These are phyloP conservation scores for Pleurotus giganteus DNA, from an alignment of 768 basidiomycete species.

Conservation along the genomic window DNA sequence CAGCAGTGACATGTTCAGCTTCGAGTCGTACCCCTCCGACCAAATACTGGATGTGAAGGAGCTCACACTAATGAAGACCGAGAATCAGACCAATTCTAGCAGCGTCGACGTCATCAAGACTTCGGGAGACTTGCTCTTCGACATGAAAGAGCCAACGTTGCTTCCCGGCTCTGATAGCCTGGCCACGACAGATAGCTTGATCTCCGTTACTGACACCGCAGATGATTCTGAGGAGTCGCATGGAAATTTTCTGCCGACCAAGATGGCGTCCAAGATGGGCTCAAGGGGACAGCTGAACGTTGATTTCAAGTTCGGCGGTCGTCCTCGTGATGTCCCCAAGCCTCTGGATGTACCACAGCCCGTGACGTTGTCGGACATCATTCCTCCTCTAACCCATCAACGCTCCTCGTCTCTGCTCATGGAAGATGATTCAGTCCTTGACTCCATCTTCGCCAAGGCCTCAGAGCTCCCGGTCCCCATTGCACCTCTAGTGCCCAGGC, in stretches of 20 bases:
- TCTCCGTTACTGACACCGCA: conserved; percentile 13
- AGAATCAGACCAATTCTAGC: not conserved
- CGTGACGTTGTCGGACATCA: conserved; percentile 72
- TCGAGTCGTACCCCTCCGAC: conserved; percentile 13
- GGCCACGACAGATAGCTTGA: conserved; percentile 31
- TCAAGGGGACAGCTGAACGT: conserved; percentile 63
- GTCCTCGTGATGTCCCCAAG: conserved; percentile 25
- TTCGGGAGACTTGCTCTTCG: conserved; percentile 20
- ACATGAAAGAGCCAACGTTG: conserved; percentile 33
- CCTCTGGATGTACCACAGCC: conserved; percentile 17
- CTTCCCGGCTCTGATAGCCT: conserved; percentile 37
- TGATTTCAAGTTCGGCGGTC: conserved; percentile 75
- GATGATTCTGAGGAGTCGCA: conserved; percentile 11
- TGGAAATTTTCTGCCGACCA: conserved; percentile 11
- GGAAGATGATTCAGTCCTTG: conserved; percentile 52
- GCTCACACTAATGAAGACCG: conserved; percentile 21
- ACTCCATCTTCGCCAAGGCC: conserved; percentile 53
- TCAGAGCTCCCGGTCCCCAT: conserved; percentile 24
- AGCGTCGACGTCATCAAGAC: not conserved
- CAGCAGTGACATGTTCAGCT: conserved; percentile 17
- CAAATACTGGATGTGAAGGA: conserved; percentile 28
- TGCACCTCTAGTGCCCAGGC: conserved; percentile 31
- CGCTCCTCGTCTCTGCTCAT: conserved; percentile 41
- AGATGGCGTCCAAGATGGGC: conserved; percentile 27
- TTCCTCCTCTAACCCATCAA: conserved; percentile 58